Evolutionary conservation across 2,329 filamentous ascomycete species (phyloP), one percentile per base, ranked within the genome.

Genomic region (Ascochyta pisi): DNA sequence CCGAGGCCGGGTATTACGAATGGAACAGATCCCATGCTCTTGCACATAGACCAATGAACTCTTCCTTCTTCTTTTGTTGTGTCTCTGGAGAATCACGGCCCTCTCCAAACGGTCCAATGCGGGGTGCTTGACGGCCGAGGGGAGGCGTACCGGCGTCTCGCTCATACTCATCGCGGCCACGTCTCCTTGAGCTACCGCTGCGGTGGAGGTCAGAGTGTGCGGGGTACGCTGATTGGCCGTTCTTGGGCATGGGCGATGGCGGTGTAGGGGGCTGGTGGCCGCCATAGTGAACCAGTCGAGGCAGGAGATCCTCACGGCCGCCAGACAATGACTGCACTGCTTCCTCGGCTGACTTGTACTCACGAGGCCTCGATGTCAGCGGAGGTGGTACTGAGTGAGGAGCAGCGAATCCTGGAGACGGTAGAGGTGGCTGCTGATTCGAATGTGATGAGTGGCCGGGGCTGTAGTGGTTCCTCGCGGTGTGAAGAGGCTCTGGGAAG

Each of bases 1-100:
- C 50, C 50, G 35, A 60, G 39, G 59, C 51, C 55, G 45, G 46
- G 54, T 54, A 61, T 71, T 61, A 97, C 60, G 92, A 96, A 80
- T 98, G 95, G 77, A 98, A 96, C 26, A 99, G 78, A 79, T 99
- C 95, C 95, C 95, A 99, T 8, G 95, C 95, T 69, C 91, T 84
- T 65, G 91, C 87, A 74, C 94, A 97, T 45, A 98, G 80, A 52
- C 85, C 82, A 62, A 99, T 81, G 71, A 99, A 99, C 74, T 96
- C 92, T 39, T 96, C 92, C 73, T 92, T 92, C 86, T 98, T 98
- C 70, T 85, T 88, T 66, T 86, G 84, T 74, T 91, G 89, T 6
- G 88, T 91, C 66, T 95, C 92, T 7, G 91, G 92, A 63, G 87
- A 93, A 70, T 95, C 92, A 58, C 91, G 83, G 34, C 90, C 91